Conservation (phyloP, 306 rosid genomes). For the Malus asiatica region DNA sequence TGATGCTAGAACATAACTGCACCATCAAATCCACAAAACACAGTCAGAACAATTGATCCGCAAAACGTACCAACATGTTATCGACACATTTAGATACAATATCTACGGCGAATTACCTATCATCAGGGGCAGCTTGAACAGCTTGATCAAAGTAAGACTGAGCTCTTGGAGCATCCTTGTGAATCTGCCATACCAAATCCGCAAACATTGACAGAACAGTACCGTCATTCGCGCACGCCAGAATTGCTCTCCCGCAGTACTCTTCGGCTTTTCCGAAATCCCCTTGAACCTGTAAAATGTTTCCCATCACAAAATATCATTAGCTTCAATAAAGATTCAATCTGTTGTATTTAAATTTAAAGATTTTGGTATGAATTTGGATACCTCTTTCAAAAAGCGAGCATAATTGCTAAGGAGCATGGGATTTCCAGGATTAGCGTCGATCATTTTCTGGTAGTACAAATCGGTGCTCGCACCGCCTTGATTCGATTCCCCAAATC, state of each 20-base stretch:
- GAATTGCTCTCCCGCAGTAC: slow-evolving; percentile 78
- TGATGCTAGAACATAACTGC: slow-evolving; percentile 79
- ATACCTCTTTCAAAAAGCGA: slow-evolving; percentile 69
- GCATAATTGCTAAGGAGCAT: slow-evolving; percentile 79
- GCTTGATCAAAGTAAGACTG: slow-evolving; percentile 65
- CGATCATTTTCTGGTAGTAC: slow-evolving; percentile 60
- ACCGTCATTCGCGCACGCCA: slow-evolving; percentile 69
- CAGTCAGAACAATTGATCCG: slow-evolving; percentile 3
- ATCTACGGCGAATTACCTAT: slow-evolving; percentile 34
- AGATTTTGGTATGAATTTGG: neutral
- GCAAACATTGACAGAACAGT: slow-evolving; percentile 60
- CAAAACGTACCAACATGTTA: neutral
- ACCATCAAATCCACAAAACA: slow-evolving; percentile 15
- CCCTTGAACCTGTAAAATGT: slow-evolving; percentile 38
- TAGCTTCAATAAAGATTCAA: neutral
- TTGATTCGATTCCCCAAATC: slow-evolving; percentile 45
- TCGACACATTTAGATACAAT: neutral
- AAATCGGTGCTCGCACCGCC: slow-evolving; percentile 41
- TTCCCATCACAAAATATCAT: neutral
- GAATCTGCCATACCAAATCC: slow-evolving; percentile 66
- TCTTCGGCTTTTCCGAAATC: slow-evolving; percentile 72
- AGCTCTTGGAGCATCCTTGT: slow-evolving; percentile 73
- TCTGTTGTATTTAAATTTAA: neutral
- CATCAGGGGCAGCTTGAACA: slow-evolving; percentile 64
- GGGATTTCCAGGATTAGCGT: slow-evolving; percentile 66